A percentile compares a stretch with the other conserved stretches of the same genome.
phyloP scores from a whole-genome alignment of 805 yeast species.

The Saturnispora silvae region DNA sequence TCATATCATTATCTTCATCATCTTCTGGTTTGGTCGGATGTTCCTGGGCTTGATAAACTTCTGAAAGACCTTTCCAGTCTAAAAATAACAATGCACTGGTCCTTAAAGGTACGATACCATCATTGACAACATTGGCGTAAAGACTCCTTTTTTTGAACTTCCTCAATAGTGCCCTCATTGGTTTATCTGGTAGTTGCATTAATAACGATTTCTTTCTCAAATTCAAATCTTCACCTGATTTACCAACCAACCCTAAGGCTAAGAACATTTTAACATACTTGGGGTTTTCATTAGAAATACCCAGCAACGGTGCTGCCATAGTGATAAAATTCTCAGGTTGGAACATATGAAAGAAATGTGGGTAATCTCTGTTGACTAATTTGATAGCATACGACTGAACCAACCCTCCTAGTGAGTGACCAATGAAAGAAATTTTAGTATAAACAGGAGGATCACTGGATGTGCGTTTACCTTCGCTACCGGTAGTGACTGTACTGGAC shows the following conservation, averaged over 20 bases:
- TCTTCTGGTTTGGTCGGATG: background rate
- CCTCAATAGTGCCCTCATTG: slow-evolving; percentile 54
- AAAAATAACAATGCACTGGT: slow-evolving; percentile 78
- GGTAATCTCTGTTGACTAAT: slow-evolving; percentile 56
- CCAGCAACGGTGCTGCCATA: slow-evolving; percentile 81
- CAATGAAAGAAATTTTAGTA: slow-evolving; percentile 80
- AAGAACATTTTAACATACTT: slow-evolving; percentile 73
- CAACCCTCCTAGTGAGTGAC: slow-evolving; percentile 90
- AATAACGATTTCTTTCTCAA: slow-evolving; percentile 55
- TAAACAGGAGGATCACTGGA: too few species aligned
- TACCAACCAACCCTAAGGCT: slow-evolving; percentile 83
- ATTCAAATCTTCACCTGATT: slow-evolving; percentile 85
- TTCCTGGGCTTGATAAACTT: slow-evolving; percentile 29
- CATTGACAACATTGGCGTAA: slow-evolving; percentile 85
- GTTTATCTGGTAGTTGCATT: slow-evolving; percentile 64
- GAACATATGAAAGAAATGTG: slow-evolving; percentile 55
- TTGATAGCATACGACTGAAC: slow-evolving; percentile 88
- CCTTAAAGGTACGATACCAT: slow-evolving; percentile 91
- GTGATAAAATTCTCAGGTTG: slow-evolving; percentile 73
- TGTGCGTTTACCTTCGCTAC: too few species aligned
- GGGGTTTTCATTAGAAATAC: slow-evolving; percentile 83
- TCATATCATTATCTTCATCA: too few species aligned
- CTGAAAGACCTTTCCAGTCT: slow-evolving; percentile 69
- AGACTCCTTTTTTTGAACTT: slow-evolving; percentile 62
- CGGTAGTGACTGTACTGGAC: too few species aligned